Evolutionary conservation across 768 basidiomycete species (phyloP), one percentile per base, ranked within the genome.

Genomic region (Kwoniella sp.): DNA sequence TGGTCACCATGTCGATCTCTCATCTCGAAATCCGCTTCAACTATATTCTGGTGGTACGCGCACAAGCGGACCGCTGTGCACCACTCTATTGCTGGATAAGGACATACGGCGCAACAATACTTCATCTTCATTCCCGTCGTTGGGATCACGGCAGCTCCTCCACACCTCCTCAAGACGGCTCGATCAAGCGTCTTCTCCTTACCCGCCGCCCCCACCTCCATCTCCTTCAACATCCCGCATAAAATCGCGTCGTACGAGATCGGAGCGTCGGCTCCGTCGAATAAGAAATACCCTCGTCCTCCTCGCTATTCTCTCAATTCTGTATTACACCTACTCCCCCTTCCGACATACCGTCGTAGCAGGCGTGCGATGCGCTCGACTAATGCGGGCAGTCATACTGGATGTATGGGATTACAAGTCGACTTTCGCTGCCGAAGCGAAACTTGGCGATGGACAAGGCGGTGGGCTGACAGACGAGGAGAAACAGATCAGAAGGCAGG

Each of bases 291-390:
- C 68, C 21, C 56, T 72, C 25, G 58, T 76, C 57, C 57, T 68
- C 36, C 70, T 81, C 25, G 58, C 70, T 30, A 27, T 75, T 58
- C 63, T 80, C 33, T 50, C 67, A 6, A 62, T 77, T 63, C 64
- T 80, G 48, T 95, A 91, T 79, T 81, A 91, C 62, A 84, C 85
- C 30, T 85, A 83, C 64, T 84, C 89, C 58, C 87, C 91, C 1
- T 87, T 91, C 73, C 84, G 91, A 47, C 89, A 95, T 80, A 82
- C 86, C 1, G 78, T 85, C 6, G 83, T 95, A 55, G 92, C 94
- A 12, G 81, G 85, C 24, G 82, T 87, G 48, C 85, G 95, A 60
- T 94, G 92, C 77, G 88, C 88, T 2, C 85, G 90, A 55, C 85
- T 96, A 57, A 92, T 88, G 56, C 82, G 86, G 84, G 80, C 80